Percentiles rank a stretch among this genome's conserved stretches.
phyloP scores from a whole-genome alignment of 495 filamentous ascomycete genomes.

The Talaromyces thailandensis region DNA sequence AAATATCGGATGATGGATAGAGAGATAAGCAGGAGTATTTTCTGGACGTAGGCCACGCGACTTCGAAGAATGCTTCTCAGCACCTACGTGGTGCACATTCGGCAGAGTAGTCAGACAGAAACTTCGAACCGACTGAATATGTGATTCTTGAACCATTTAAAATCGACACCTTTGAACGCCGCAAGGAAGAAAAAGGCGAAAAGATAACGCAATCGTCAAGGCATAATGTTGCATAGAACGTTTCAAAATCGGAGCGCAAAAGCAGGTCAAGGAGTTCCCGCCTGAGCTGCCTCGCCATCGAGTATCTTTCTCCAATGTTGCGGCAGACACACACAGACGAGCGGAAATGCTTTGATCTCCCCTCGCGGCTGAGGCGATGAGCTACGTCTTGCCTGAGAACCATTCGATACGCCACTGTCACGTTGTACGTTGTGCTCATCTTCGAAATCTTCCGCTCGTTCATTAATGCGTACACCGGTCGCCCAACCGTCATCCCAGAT shows the following conservation, averaged over 20 bases:
- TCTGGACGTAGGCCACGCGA: background rate
- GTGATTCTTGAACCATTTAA: background rate
- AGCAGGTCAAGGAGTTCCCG: slow-evolving; percentile 22
- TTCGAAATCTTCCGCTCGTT: slow-evolving; percentile 85
- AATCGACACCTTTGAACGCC: slow-evolving; percentile 8
- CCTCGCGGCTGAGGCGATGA: slow-evolving; percentile 57
- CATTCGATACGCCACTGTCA: slow-evolving; percentile 88
- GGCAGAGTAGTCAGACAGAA: background rate
- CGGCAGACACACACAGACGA: slow-evolving; percentile 95
- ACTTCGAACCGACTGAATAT: background rate
- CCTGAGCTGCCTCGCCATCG: slow-evolving; percentile 59
- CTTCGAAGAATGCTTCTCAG: background rate
- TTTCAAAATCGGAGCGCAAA: slow-evolving; percentile 1
- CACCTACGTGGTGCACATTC: background rate
- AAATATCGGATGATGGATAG: background rate
- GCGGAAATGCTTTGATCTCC: slow-evolving; percentile 95
- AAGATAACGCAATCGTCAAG: slow-evolving; percentile 31
- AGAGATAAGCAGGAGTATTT: background rate
- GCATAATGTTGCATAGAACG: slow-evolving; percentile 29
- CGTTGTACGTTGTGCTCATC: slow-evolving; percentile 65
- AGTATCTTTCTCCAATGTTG: slow-evolving; percentile 98
- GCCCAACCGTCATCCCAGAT: slow-evolving; percentile 99
- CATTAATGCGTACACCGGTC: slow-evolving; percentile 75
- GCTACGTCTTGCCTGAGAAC: slow-evolving; percentile 52
- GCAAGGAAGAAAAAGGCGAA: slow-evolving; percentile 15